Evolutionary conservation across 148 eudicot species (phyloP).

Genomic region (Silene uniflora): DNA sequence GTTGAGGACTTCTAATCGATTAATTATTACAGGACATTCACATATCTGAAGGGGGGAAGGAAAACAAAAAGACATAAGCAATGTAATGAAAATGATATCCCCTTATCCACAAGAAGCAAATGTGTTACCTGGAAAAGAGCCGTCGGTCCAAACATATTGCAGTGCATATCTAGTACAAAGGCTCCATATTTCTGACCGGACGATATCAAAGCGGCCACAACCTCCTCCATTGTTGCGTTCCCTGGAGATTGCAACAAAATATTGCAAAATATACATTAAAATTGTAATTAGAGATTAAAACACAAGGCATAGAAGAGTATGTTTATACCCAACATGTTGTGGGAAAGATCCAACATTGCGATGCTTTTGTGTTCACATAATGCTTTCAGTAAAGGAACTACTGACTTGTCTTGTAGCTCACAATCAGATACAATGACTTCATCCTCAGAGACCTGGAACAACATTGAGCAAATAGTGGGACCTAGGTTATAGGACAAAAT

Average conservation of each 20-base stretch:
- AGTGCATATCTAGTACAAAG: conserved; percentile 76
- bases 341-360: conserved; percentile 77
- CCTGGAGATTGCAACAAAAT: conserved; percentile 45
- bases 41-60: conserved; percentile 51
- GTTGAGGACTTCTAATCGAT: conserved; percentile 89
- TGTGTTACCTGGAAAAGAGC: conserved; percentile 67
- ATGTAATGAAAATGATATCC: not conserved
- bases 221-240: conserved; percentile 76
- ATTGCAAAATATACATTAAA: not conserved
- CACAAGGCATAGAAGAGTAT: not conserved
- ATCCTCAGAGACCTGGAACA: conserved; percentile 78
- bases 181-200: conserved; percentile 81
- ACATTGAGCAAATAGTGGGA: not conserved
- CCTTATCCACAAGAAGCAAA: not conserved
- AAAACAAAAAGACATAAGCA: not conserved
- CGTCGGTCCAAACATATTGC: conserved; percentile 81
- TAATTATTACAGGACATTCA: conserved; percentile 75
- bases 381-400: conserved; percentile 74
- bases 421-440: conserved; percentile 77
- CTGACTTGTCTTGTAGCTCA: conserved; percentile 75
- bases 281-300: not conserved
- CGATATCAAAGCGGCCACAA: conserved; percentile 56
- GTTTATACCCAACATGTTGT: conserved; percentile 72
- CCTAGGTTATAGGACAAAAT: not conserved
- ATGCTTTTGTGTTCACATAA: conserved; percentile 66